Base-by-base conservation (phyloP, 139 green algal genomes). In the Monoraphidium neglectum region DNA sequence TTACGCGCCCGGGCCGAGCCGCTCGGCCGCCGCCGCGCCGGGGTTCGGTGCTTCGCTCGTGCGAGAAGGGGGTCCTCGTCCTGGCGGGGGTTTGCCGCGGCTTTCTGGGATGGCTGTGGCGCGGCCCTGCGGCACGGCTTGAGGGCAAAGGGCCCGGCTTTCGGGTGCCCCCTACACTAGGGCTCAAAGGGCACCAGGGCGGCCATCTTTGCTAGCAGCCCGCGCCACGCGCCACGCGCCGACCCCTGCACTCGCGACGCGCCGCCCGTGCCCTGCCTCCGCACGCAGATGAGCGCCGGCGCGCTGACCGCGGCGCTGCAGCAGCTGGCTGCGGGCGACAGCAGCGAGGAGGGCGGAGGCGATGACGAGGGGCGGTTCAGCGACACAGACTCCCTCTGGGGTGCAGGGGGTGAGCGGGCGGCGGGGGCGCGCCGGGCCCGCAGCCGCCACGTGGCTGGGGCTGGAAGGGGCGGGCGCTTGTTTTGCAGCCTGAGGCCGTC, bases 401-500 rank as follows among this genome's bases (percentile, higher is more conserved):
- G 30, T 72, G 80, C 78, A 46, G 57, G 68, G 53, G 66, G 76
- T 70, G 65, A 68, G 62, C 56, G 10, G 62, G 54, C 36, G 59
- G 28, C 37, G 56, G 65, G 38, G 60, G 78, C 49, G 35, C 67
- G 36, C 2, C 35, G 76, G 38, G 49, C 32, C n/a, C n/a, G n/a
- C n/a, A n/a, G n/a, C n/a, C n/a, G n/a, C n/a, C n/a, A n/a, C n/a
- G n/a, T n/a, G n/a, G n/a, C n/a, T n/a, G n/a, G n/a, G n/a, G 23
- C n/a, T 38, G 65, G 75, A 40, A 62, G 43, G 12, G 81, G 86
- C 73, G 87, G 62, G 46, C 82, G 89, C 72, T 79, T 80, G 6
- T 84, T 16, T 61, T 15, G 54, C 54, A 51, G 43, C 43, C 8
- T 8, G 43, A 12, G 8, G 43, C 43, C 12, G 43, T 8, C 43